A percentile compares a stretch with the other conserved stretches of the same genome.
phyloP scores from a whole-genome alignment of 805 yeast species.

The Nakazawaea ernobii region DNA sequence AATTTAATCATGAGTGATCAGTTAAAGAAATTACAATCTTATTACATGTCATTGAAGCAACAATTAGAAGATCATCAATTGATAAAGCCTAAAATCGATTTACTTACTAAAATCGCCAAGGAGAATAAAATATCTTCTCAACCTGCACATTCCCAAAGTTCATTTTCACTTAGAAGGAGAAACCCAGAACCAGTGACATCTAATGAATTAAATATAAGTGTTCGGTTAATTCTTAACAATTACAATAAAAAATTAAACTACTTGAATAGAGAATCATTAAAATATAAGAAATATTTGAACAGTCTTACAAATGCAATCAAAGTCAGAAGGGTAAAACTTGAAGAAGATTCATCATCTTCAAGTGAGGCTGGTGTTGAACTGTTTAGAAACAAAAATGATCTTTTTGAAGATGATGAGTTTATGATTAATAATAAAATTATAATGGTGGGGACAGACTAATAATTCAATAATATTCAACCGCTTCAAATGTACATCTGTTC shows the following conservation, averaged over 20 bases:
- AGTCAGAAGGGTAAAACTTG: conserved; percentile 31
- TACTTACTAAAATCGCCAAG: background rate
- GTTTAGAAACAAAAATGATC: conserved; percentile 5
- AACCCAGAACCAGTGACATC: conserved; percentile 1
- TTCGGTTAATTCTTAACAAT: conserved; percentile 30
- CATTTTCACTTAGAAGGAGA: conserved; percentile 5
- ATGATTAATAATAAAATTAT: conserved; percentile 6
- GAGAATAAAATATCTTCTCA: conserved; percentile 4
- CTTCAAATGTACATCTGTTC: no score
- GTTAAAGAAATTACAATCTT: conserved; percentile 29
- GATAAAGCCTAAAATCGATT: conserved; percentile 20
- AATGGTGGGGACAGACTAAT: conserved; percentile 1
- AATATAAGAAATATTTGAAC: conserved; percentile 39
- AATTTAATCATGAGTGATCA: conserved; percentile 30
- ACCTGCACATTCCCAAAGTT: background rate
- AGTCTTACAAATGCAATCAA: conserved; percentile 42
- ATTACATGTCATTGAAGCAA: conserved; percentile 32
- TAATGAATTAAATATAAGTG: conserved; percentile 19
- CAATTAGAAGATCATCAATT: conserved; percentile 38
- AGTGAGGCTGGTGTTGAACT: conserved; percentile 1
- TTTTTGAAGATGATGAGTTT: conserved; percentile 5
- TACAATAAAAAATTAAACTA: conserved; percentile 35
- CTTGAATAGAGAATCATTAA: conserved; percentile 37
- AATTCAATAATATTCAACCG: no score
- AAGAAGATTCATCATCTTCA: background rate